Evolutionary conservation across 768 basidiomycete genomes (phyloP), one percentile per base, ranked within the genome.

Genomic region (Pleurotus pulmonarius): DNA sequence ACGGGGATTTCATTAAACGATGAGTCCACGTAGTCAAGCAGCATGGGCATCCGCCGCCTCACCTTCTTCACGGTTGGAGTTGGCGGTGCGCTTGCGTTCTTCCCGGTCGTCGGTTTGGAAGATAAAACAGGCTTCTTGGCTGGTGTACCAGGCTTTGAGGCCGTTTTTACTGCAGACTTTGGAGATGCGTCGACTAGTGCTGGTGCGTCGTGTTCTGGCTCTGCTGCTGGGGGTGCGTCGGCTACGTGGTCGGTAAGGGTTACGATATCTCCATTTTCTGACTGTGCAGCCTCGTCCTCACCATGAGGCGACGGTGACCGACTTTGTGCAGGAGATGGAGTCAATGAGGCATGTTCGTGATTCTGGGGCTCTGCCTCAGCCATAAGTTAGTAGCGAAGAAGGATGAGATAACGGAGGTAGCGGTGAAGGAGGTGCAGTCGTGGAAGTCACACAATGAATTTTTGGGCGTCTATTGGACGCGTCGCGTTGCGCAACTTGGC

Each of bases 31-130:
- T 55, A 62, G 49, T 46, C 25, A 20, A 16, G 15, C 40, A 56
- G 41, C 25, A 25, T 49, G 47, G 59, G 40, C 26, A 54, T 60
- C 52, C 43, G 46, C 39, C 39, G 37, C 40, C 65, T 54, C 44
- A 86, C 90, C 81, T 87, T 90, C 75, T 88, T 92, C 46, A 85
- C 85, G 8, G 77, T 67, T 55, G 82, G 78, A 16, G 83, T 80
- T 41, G 80, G 70, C 34, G 83, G 76, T 29, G 71, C 74, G 61
- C 71, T 74, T 20, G 74, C 57, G 29, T 34, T 34, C 71, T 83
- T 87, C 49, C 69, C 71, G 22, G 74, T 63, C 41, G 73, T 60
- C 56, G 75, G 65, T 65, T 77, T 83, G 57, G 71, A 72, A 44
- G 74, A 24, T 41, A 39, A 39, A n/a, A 15, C 48, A 22, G 16